Conservation (phyloP, 495 filamentous ascomycete genomes). For the Viridothelium virens region DNA sequence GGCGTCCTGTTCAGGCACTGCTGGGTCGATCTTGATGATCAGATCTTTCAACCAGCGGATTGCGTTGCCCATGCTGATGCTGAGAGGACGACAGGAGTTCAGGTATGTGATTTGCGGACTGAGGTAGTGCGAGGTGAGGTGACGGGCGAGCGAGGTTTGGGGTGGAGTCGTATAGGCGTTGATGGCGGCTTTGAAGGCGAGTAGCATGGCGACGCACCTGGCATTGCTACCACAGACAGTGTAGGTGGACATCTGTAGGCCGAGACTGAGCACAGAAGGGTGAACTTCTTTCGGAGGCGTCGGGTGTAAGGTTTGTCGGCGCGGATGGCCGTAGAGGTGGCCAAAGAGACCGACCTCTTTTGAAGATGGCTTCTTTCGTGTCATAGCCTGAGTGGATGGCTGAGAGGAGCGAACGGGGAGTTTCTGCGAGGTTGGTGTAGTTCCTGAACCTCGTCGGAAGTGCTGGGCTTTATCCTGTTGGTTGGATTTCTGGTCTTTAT, state of each 20-base stretch:
- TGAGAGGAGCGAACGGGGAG: slow-evolving; percentile 16
- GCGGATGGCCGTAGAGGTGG: slow-evolving; percentile 69
- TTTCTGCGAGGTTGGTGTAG: slow-evolving; percentile 8
- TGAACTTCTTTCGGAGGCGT: slow-evolving; percentile 78
- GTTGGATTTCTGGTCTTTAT: slow-evolving; percentile 20
- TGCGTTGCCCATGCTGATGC: slow-evolving; percentile 89
- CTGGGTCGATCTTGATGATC: slow-evolving; percentile 78
- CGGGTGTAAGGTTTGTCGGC: slow-evolving; percentile 62
- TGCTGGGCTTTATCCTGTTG: slow-evolving; percentile 18
- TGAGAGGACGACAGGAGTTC: slow-evolving; percentile 83
- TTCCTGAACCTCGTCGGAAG: slow-evolving; percentile 25
- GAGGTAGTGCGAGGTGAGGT: slow-evolving; percentile 84
- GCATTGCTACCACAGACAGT: slow-evolving; percentile 83
- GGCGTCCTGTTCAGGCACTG: slow-evolving; percentile 65
- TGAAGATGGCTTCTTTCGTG: slow-evolving; percentile 47
- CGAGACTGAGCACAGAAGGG: slow-evolving; percentile 74
- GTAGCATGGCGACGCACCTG: slow-evolving; percentile 74
- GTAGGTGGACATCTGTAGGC: slow-evolving; percentile 85
- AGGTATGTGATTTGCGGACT: slow-evolving; percentile 94
- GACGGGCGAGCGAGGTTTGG: slow-evolving; percentile 72
- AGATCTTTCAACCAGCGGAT: slow-evolving; percentile 88
- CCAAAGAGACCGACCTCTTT: slow-evolving; percentile 75
- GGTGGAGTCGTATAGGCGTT: slow-evolving; percentile 82
- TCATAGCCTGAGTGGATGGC: slow-evolving; percentile 33
- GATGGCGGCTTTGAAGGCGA: slow-evolving; percentile 90